Evolutionary conservation across 1,139 yeast species (phyloP), one percentile per base, ranked within the genome.

Genomic region (Saccharomyces pastorianus): DNA sequence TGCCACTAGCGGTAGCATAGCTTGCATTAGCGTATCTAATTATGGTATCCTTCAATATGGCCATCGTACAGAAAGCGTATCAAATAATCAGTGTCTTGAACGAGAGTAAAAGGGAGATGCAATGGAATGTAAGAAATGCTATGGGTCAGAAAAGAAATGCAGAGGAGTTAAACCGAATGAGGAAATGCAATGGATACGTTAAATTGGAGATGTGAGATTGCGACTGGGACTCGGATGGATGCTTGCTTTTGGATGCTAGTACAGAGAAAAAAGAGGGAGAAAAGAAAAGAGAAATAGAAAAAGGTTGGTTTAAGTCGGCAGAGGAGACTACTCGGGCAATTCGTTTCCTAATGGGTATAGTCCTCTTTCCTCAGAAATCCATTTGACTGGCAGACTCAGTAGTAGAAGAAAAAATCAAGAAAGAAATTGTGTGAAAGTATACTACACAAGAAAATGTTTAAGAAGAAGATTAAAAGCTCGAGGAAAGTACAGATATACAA

Each of bases 101-200:
- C 55, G 52, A 4, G 47, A 47, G 41, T 9, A 17, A 17, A 34
- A 34, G 7, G 41, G 41, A 34, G 17, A 38, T 38, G 42, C 42
- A 38, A 38, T 38, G 41, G 23, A 14, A 34, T 34, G 42, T 8
- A 17, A 17, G 25, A 17, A 38, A 38, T 38, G 42, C 42, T 38
- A 38, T 38, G 42, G 42, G 23, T 38, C 34, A 46, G 42, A 32
- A 38, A 34, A 38, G 47, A 17, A 38, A 32, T 25, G 47, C 41
- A 34, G 26, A 23, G 47, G 31, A 13, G 11, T 9, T 31, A 32
- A 17, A 49, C 23, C 32, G 32, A 27, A 34, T 20, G 26, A 38
- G 26, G 13, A 14, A 25, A 49, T 23, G 38, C 41, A 14, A 23
- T 31, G 17, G 14, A 31, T n/a, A n/a, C 14, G 38, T 6, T 31